phyloP scores from a whole-genome alignment of 2,329 filamentous ascomycete genomes.

The Phaeophleospora eucalypticola region DNA sequence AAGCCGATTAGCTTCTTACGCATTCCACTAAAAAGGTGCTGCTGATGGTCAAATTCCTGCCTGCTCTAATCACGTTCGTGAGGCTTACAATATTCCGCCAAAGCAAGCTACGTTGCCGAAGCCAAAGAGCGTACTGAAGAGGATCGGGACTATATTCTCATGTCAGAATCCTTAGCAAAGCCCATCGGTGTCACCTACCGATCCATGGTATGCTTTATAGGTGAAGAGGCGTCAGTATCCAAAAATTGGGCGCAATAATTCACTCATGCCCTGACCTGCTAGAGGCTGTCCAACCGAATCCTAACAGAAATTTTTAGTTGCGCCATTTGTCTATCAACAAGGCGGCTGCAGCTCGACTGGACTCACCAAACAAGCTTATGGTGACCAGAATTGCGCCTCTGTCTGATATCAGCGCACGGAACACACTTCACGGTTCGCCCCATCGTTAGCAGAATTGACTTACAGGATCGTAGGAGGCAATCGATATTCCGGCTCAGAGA shows the following conservation, averaged over 20 bases:
- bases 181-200: constrained; percentile 10
- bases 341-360: constrained; percentile 8
- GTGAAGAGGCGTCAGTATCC: too few relatives aligned
- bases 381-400: constrained; percentile 72
- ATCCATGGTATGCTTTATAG: constrained; percentile 25
- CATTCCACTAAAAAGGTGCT: constrained; percentile 17
- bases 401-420: constrained; percentile 15
- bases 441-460: constrained; percentile 14
- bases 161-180: constrained; percentile 11
- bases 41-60: constrained; percentile 1
- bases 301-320: constrained; percentile 6
- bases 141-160: constrained; percentile 42
- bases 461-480: constrained; percentile 60
- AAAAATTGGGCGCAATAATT: constrained; percentile 10
- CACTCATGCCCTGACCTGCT: constrained; percentile 9
- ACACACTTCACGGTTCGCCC: constrained; percentile 9
- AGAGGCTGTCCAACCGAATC: constrained; percentile 22
- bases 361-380: constrained; percentile 69
- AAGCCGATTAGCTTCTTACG: background rate
- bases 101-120: constrained; percentile 63
- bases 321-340: constrained; percentile 5
- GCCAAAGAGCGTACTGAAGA: constrained; percentile 47
- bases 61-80: background rate
- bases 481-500: constrained; percentile 80
- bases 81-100: constrained; percentile 54